Base-by-base conservation (phyloP, 345 rosid genomes). In the Sisymbrium irio region DNA sequence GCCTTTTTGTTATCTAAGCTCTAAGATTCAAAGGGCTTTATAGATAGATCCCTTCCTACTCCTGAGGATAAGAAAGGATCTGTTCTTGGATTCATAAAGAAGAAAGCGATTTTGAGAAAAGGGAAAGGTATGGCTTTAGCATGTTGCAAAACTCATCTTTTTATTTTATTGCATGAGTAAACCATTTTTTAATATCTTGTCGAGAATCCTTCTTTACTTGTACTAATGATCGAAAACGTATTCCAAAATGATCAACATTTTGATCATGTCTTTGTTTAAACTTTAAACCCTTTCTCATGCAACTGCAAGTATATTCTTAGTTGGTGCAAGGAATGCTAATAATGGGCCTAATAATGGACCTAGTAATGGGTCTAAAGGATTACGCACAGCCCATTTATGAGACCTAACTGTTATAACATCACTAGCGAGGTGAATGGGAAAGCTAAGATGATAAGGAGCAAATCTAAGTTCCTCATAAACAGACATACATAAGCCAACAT, bases 41-140 rank as follows among this genome's bases (percentile, higher is more conserved):
- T 58, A 49, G 25, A 66, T 15, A 42, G 8, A 14, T 14, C 47
- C 18, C 18, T 14, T 18, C 18, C 18, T 42, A 7, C 27, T 39
- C 10, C 0, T n/a, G 8, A 39, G 47, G 64, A 76, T 54, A 5
- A 61, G 51, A 69, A 39, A 46, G 36, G 27, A 33, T 9, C 35
- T 62, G 35, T 80, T 76, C 79, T 42, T 62, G 68, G 71, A 63
- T 78, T 82, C 44, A 75, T 67, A 60, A 58, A 53, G 62, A 77
- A 82, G 83, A 72, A 84, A 77, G 15, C 8, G 25, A 42, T 32
- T 32, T 67, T 36, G 17, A 41, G 55, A 54, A 17, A 78, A 83
- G 65, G 84, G 72, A 67, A 80, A 82, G 80, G 84, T 45, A 82
- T 84, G 76, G 73, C 79, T 84, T 78, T 67, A 49, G 77, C 66